These are phyloP conservation scores for Lagenidium giganteum DNA, from an alignment of 352 stramenopile species.

Conservation along the genomic window DNA sequence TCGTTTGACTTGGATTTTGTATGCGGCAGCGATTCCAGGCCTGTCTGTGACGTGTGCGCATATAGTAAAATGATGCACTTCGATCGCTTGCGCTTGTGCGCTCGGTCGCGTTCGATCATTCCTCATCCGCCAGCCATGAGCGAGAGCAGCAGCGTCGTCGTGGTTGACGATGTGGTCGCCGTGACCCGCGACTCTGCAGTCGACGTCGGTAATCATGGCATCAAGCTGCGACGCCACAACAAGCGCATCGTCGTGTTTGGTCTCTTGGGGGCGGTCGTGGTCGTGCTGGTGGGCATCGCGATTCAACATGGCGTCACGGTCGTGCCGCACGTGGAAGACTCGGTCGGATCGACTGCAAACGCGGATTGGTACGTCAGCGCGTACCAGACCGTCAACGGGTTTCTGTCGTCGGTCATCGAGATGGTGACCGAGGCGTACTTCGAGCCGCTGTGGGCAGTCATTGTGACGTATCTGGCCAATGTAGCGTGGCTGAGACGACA, in stretches of 20 bases:
- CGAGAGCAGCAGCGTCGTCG: too few species aligned
- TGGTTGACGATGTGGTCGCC: too few species aligned
- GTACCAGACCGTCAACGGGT: conserved; percentile 34
- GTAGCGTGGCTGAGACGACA: conserved; percentile 23
- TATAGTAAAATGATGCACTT: too few species aligned
- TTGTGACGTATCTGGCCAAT: conserved; percentile 33
- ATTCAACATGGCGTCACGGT: conserved; percentile 30
- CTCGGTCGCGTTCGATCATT: too few species aligned
- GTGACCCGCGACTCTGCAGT: too few species aligned
- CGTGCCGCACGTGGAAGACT: conserved; percentile 18
- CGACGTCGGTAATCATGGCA: too few species aligned
- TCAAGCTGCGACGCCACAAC: too few species aligned
- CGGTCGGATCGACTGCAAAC: conserved; percentile 21
- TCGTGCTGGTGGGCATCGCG: conserved; percentile 22
- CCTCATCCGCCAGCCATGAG: too few species aligned
- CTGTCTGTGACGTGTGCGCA: too few species aligned
- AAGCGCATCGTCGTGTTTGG: background rate
- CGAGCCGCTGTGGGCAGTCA: conserved; percentile 28
- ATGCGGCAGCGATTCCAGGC: too few species aligned
- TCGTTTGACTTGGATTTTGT: too few species aligned
- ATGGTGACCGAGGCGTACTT: conserved; percentile 23
- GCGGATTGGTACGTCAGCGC: conserved; percentile 23
- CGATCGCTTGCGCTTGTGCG: too few species aligned
- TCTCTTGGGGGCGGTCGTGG: conserved; percentile 16
- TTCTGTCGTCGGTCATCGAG: conserved; percentile 19